phyloP scores from a whole-genome alignment of 345 rosid genomes.

The Angophora floribunda region DNA sequence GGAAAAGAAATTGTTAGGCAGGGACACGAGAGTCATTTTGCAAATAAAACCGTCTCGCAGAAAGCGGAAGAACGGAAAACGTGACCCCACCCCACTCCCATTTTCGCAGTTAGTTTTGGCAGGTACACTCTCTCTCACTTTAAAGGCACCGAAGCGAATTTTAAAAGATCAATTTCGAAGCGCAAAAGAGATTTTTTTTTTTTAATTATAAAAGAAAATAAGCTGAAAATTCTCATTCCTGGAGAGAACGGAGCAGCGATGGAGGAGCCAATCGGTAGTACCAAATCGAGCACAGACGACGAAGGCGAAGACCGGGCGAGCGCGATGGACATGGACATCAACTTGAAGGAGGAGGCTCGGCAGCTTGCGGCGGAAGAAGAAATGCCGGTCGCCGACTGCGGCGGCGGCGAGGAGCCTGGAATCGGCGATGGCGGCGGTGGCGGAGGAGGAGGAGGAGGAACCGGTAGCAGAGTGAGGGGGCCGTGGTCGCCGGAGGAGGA shows the following conservation, averaged over 20 bases:
- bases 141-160: background rate
- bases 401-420: constrained; percentile 9
- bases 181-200: background rate
- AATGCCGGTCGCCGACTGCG: background rate
- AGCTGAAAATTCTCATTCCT: background rate
- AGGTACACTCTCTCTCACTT: background rate
- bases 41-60: background rate
- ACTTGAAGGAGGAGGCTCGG: background rate
- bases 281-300: background rate
- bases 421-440: constrained; percentile 1
- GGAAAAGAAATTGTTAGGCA: background rate
- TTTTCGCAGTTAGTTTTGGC: background rate
- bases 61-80: background rate
- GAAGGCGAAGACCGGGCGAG: background rate
- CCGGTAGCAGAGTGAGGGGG: constrained; percentile 25
- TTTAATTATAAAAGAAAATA: background rate
- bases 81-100: background rate
- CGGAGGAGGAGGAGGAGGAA: background rate
- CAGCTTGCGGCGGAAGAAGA: background rate
- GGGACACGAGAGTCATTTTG: background rate
- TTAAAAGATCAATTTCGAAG: background rate
- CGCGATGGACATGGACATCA: background rate
- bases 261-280: background rate
- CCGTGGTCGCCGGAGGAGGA: constrained; percentile 59
- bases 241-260: background rate